Percentiles rank a stretch among this genome's conserved stretches.
Evolutionary conservation across 1,284 basidiomycete genomes (phyloP).

Genomic region (Pseudozyma pruni): DNA sequence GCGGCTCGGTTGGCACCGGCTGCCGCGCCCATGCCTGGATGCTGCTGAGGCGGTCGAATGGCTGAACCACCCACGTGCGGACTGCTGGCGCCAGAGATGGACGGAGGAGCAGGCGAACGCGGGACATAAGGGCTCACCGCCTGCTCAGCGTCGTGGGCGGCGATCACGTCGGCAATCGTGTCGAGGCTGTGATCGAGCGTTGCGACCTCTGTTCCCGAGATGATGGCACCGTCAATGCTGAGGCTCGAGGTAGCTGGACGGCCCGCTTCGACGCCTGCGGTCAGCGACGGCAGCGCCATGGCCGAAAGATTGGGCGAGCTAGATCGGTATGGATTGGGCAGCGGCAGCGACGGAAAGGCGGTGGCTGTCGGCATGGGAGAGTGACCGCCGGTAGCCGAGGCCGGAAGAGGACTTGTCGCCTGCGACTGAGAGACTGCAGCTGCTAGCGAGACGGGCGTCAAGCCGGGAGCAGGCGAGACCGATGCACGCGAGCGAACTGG

Average conservation of each 20-base stretch:
- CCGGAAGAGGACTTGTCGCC: slow-evolving; percentile 11
- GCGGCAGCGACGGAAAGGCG: slow-evolving; percentile 54
- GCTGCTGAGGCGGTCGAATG: slow-evolving; percentile 35
- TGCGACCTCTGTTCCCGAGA: slow-evolving; percentile 56
- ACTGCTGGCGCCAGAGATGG: slow-evolving; percentile 27
- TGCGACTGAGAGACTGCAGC: slow-evolving; percentile 36
- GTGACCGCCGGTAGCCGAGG: slow-evolving; percentile 5
- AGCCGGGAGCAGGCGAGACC: slow-evolving; percentile 24
- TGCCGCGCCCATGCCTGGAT: slow-evolving; percentile 24
- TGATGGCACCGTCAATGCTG: slow-evolving; percentile 66
- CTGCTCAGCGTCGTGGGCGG: slow-evolving; percentile 45
- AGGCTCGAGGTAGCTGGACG: slow-evolving; percentile 52
- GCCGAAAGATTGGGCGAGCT: slow-evolving; percentile 51
- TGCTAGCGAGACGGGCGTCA: slow-evolving; percentile 30
- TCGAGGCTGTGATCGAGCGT: slow-evolving; percentile 56
- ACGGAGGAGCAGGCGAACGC: slow-evolving; percentile 29
- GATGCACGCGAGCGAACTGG: slow-evolving; percentile 40
- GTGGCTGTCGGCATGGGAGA: slow-evolving; percentile 51
- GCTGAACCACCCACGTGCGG: slow-evolving; percentile 23
- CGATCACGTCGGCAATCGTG: slow-evolving; percentile 58
- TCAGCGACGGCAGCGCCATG: slow-evolving; percentile 41
- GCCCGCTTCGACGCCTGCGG: slow-evolving; percentile 38
- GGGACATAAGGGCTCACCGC: slow-evolving; percentile 50
- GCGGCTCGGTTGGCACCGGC: slow-evolving; percentile 13
- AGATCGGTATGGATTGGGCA: slow-evolving; percentile 59